Evolutionary conservation across 306 rosid species (phyloP).

Genomic region (Dalbergia oliveri): DNA sequence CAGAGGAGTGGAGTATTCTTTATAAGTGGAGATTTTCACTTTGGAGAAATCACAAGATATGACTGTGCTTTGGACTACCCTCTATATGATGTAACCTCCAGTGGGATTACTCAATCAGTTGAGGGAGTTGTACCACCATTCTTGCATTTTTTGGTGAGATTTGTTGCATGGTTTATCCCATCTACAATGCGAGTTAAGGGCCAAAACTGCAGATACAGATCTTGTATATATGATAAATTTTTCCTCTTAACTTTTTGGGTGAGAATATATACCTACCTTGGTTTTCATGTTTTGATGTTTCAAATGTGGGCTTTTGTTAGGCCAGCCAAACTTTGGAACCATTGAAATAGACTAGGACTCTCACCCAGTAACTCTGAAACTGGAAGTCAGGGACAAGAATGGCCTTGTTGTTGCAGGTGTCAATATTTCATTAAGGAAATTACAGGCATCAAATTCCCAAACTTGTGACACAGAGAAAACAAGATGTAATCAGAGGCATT

Average conservation of each 20-base stretch:
- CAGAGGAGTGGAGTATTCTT: conserved; percentile 81
- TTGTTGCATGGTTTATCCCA: conserved; percentile 71
- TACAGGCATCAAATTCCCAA: conserved; percentile 55
- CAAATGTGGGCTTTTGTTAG: conserved; percentile 53
- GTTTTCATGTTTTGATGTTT: conserved; percentile 39
- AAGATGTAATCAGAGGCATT: conserved; percentile 56
- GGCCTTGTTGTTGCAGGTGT: conserved; percentile 60
- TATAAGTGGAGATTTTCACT: conserved; percentile 92
- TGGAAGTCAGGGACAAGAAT: conserved; percentile 65
- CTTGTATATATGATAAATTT: conserved; percentile 75
- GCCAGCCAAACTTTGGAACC: conserved; percentile 83
- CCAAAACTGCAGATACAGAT: conserved; percentile 68
- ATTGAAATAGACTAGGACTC: conserved; percentile 77
- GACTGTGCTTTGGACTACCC: conserved; percentile 82
- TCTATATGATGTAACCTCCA: conserved; percentile 79
- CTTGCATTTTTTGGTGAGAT: conserved; percentile 63
- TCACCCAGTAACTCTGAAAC: conserved; percentile 62
- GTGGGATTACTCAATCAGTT: conserved; percentile 83
- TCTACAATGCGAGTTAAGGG: conserved; percentile 77
- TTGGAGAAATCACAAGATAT: conserved; percentile 81
- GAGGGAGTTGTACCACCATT: conserved; percentile 65
- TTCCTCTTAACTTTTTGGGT: conserved; percentile 19
- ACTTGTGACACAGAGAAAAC: conserved; percentile 31
- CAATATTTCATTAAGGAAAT: conserved; percentile 49
- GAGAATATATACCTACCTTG: neutral